Evolutionary conservation across 768 basidiomycete genomes (phyloP), one percentile per base, ranked within the genome.

Genomic region (Obba rivulosa): DNA sequence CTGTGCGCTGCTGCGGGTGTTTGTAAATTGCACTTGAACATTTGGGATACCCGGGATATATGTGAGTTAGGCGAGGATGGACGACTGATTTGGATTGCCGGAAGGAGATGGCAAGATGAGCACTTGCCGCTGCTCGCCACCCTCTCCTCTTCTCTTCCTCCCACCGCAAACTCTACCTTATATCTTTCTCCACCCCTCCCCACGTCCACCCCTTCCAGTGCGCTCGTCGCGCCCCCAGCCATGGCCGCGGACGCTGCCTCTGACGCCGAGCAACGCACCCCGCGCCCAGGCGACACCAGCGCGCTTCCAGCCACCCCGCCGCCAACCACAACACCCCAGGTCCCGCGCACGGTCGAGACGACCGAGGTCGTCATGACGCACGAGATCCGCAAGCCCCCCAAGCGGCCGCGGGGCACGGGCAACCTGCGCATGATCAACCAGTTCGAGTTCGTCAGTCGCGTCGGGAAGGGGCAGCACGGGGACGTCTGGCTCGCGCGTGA

Each of bases 401-500:
- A n/a, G 38, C 52, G 50, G 25, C 69, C 46, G 67, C 71, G 46
- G 65, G 68, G 51, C 68, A 69, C 51, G 43, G 61, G 57, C 67
- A 73, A 37, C n/a, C 53, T 55, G 18, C 56, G 50, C 56, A 79
- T 83, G 69, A 66, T 96, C 56, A 97, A 97, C 71, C 88, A 94
- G 66, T 97, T 95, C 65, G 71, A 82, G 41, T 80, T 92, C 48
- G 73, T 83, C 45, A 73, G 76, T 47, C 78, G 79, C 59, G 82
- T 96, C 18, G 94, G 94, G 18, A 80, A 78, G 49, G 94, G 94
- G 11, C 88, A 91, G 62, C 93, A 96, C 61, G 94, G 94, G 41
- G 81, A 86, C 60, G 94, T 97, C 52, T 87, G 81, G 67, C 72
- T 87, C 3, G 90, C 88, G 28, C 76, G 60, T 62, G 78, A 79